These are phyloP conservation scores for Mesotaenium endlicherianum DNA, from an alignment of 139 green algal genomes.

Conservation along the genomic window DNA sequence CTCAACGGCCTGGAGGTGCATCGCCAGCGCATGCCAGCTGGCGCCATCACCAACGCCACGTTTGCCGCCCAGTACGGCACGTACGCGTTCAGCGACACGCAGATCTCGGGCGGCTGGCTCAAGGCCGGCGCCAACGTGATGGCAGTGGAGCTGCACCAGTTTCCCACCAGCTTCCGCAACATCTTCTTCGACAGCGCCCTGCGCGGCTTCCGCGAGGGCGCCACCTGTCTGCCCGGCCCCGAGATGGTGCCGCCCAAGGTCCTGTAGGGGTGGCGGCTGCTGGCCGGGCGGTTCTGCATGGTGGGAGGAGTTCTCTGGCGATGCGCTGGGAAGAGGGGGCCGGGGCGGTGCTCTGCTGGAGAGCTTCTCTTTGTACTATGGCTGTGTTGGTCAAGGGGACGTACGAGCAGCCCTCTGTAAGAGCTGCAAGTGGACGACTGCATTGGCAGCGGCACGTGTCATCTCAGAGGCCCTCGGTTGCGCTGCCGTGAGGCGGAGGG, in stretches of 20 bases:
- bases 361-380: too few species aligned
- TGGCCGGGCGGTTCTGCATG: too few species aligned
- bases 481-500: too few species aligned
- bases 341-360: too few species aligned
- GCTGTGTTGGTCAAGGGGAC: too few species aligned
- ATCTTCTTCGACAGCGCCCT: background rate
- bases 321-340: too few species aligned
- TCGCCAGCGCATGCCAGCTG: constrained; percentile 1
- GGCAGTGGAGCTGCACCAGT: background rate
- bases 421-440: too few species aligned
- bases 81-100: background rate
- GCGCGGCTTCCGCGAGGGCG: background rate
- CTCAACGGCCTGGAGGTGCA: constrained; percentile 16
- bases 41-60: background rate
- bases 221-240: background rate
- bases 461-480: too few species aligned
- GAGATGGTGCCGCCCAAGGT: background rate
- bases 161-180: background rate
- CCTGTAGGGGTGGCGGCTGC: background rate
- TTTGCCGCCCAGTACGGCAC: background rate
- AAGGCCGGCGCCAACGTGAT: background rate
- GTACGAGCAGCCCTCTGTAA: too few species aligned
- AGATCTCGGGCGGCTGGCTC: background rate
- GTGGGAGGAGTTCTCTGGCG: too few species aligned
- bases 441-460: too few species aligned